phyloP scores from a whole-genome alignment of 768 basidiomycete species.

The Sporobolomyces phaffii region DNA sequence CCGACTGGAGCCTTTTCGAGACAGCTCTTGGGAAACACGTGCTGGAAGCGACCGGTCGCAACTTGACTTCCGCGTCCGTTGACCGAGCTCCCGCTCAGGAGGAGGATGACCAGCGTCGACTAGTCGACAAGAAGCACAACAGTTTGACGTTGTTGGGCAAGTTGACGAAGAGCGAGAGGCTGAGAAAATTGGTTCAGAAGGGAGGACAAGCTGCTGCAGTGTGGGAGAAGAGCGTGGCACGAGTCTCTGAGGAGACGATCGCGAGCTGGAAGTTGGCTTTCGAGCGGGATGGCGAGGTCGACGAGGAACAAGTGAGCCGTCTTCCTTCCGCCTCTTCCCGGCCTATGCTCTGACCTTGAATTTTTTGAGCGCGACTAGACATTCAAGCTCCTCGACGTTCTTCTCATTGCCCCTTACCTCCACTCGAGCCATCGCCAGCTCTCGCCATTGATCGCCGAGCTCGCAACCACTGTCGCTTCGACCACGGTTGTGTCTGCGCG shows the following conservation, averaged over 20 bases:
- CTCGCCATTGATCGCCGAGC: slow-evolving; percentile 15
- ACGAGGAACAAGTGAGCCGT: slow-evolving; percentile 18
- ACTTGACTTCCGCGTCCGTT: slow-evolving; percentile 33
- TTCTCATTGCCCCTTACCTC: slow-evolving; percentile 26
- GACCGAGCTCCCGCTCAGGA: too few species aligned
- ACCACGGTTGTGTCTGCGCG: slow-evolving; percentile 28
- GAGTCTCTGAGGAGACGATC: not conserved
- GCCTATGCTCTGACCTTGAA: too few species aligned
- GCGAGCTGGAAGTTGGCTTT: slow-evolving; percentile 3
- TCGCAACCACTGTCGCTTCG: slow-evolving; percentile 28
- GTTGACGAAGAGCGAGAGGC: slow-evolving; percentile 44
- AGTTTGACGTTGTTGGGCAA: slow-evolving; percentile 45
- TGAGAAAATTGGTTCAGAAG: slow-evolving; percentile 30
- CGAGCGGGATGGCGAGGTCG: not conserved
- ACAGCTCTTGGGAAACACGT: slow-evolving; percentile 17
- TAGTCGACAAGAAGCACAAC: slow-evolving; percentile 44
- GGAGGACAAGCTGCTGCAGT: slow-evolving; percentile 8
- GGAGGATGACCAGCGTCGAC: slow-evolving; percentile 38
- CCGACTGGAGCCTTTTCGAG: slow-evolving; percentile 16
- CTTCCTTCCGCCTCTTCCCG: not conserved
- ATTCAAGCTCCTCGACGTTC: slow-evolving; percentile 27
- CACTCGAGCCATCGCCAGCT: slow-evolving; percentile 17
- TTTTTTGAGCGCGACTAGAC: not conserved
- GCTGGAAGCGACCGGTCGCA: slow-evolving; percentile 29
- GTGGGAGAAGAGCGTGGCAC: slow-evolving; percentile 26